phyloP scores from a whole-genome alignment of 176 grass and related monocot genomes.

The Aegilops tauschii region DNA sequence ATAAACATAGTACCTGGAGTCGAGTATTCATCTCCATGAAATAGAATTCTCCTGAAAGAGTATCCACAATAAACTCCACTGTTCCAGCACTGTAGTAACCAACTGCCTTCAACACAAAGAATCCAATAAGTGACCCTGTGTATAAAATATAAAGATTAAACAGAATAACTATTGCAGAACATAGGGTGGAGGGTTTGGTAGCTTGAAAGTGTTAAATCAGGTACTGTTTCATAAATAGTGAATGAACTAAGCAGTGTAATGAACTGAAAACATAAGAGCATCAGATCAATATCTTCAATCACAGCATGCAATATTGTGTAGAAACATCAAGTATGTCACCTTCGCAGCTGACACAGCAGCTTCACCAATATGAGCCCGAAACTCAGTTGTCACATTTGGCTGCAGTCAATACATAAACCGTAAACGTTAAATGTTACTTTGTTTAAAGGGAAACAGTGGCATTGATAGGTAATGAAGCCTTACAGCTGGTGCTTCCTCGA shows the following conservation, averaged over 20 bases:
- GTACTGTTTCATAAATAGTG: background rate
- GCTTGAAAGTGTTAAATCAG: background rate
- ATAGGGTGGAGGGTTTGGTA: background rate
- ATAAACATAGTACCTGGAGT: slow-evolving; percentile 61
- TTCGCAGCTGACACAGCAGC: slow-evolving; percentile 94
- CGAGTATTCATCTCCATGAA: slow-evolving; percentile 99
- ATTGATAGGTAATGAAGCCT: slow-evolving; percentile 32
- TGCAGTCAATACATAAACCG: slow-evolving; percentile 36
- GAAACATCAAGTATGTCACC: slow-evolving; percentile 44
- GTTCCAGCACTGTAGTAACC: slow-evolving; percentile 98
- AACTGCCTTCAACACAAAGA: slow-evolving; percentile 85
- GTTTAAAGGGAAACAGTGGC: background rate
- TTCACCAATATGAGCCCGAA: slow-evolving; percentile 71
- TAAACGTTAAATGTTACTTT: slow-evolving; percentile 5
- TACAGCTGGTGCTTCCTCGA: slow-evolving; percentile 97
- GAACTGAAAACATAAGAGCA: background rate
- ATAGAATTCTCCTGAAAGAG: slow-evolving; percentile 77
- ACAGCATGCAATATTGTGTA: slow-evolving; percentile 3
- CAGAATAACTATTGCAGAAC: slow-evolving; percentile 15
- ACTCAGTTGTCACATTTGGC: slow-evolving; percentile 76
- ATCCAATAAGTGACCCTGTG: slow-evolving; percentile 49
- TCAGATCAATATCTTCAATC: background rate
- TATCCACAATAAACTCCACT: slow-evolving; percentile 96
- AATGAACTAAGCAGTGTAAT: background rate
- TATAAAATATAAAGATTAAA: slow-evolving; percentile 37